phyloP scores from a whole-genome alignment of 2,329 filamentous ascomycete species.

The Tolypocladium guangdongense region DNA sequence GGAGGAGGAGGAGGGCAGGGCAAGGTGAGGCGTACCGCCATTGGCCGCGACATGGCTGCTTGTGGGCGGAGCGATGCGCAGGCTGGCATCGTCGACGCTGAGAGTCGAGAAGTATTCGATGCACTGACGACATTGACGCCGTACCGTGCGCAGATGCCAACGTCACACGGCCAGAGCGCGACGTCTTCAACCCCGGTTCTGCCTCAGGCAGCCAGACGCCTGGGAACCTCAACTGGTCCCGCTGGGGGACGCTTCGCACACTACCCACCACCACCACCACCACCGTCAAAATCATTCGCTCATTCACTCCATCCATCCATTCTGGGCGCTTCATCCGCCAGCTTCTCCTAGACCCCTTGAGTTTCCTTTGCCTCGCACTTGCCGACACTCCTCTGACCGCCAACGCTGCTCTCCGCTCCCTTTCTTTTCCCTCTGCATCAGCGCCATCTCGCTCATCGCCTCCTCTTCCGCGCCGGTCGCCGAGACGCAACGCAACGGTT shows the following conservation, averaged over 20 bases:
- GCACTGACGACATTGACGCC: background rate
- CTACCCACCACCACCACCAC: background rate
- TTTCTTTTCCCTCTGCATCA: background rate
- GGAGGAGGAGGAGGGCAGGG: background rate
- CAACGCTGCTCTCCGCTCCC: background rate
- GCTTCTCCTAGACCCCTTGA: background rate
- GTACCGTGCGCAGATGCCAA: background rate
- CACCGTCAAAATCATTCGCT: background rate
- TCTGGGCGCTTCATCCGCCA: background rate
- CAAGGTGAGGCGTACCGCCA: conserved; percentile 15
- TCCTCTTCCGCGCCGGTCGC: background rate
- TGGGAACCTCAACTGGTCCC: too few species aligned
- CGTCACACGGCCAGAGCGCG: background rate
- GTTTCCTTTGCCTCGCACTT: background rate
- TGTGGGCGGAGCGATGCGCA: background rate
- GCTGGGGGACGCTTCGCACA: background rate
- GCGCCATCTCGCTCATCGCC: background rate
- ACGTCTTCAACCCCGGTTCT: background rate
- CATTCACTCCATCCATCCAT: background rate
- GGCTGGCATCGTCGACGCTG: background rate
- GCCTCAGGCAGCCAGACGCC: background rate
- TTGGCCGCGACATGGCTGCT: conserved; percentile 20
- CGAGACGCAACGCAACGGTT: background rate
- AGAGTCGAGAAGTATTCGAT: background rate
- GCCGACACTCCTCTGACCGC: background rate